A percentile compares a stretch with the other conserved stretches of the same genome.
These are phyloP conservation scores for Priceomyces haplophilus DNA, from an alignment of 805 yeast genomes.

Conservation along the genomic window DNA sequence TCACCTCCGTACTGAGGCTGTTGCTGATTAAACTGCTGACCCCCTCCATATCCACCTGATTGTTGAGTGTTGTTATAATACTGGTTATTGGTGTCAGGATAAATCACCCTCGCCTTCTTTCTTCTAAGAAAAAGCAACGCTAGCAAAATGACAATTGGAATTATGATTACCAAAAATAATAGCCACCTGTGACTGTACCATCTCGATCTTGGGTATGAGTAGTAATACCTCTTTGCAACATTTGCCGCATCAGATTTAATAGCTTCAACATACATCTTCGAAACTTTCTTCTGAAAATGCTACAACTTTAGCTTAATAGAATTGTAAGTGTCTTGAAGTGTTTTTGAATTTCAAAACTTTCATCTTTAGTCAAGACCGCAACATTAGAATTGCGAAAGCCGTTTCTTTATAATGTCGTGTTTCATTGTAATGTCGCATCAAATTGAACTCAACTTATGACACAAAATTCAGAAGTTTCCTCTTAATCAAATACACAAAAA, in stretches of 20 bases:
- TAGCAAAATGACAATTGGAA: conserved; percentile 7
- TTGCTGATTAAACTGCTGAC: conserved; percentile 2
- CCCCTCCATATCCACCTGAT: conserved; percentile 9
- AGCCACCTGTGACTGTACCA: conserved; percentile 13
- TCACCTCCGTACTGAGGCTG: conserved; percentile 3
- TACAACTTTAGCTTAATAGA: too few relatives aligned
- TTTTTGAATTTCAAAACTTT: too few relatives aligned
- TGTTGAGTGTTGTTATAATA: conserved; percentile 14
- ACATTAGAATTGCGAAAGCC: too few relatives aligned
- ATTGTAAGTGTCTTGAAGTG: too few relatives aligned
- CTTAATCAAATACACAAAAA: too few relatives aligned
- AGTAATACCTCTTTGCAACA: conserved; percentile 12
- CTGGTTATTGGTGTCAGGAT: conserved; percentile 10
- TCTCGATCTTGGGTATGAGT: conserved; percentile 1
- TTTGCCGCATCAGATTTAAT: neutral
- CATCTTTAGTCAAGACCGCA: too few relatives aligned
- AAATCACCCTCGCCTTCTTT: conserved; percentile 7
- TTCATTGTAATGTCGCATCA: too few relatives aligned
- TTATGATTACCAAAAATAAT: conserved; percentile 13
- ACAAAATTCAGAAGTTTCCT: too few relatives aligned
- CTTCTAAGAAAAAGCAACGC: conserved; percentile 8
- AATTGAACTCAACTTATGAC: too few relatives aligned
- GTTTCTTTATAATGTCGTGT: too few relatives aligned
- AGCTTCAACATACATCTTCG: conserved; percentile 6
- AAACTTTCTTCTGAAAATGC: too few relatives aligned